Evolutionary conservation across 2,329 filamentous ascomycete genomes (phyloP), one percentile per base, ranked within the genome.

Genomic region (Penicillium sp.): DNA sequence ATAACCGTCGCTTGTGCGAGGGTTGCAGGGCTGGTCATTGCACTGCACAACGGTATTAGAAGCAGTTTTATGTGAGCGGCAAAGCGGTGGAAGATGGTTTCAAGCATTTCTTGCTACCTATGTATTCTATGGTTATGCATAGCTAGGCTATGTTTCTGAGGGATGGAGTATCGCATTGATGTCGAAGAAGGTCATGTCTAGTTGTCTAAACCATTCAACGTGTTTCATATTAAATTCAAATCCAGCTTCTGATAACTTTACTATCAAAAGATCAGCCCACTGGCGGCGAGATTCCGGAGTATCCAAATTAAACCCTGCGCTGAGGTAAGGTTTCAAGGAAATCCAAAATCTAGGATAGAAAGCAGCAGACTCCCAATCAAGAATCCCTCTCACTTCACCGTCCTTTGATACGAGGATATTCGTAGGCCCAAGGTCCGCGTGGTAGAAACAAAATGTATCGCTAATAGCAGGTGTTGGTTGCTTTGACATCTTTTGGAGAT

Each of bases 351-450:
- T 55, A 7, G 46, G 56, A 20, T 56, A 59, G 23, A 42, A 60
- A 1, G 38, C 53, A 45, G 56, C 57, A 33, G 56, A 59, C 40
- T 57, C 49, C 59, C 56, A 61, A 26, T 61, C 57, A 20, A 61
- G 12, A 11, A 59, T 59, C 23, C 49, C 46, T 18, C 18, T 16
- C 8, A 61, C 26, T 18, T 18, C 35, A 40, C 50, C 46, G 40
- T 55, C 24, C 9, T 55, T 38, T n/a, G 53, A 43, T n/a, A 61
- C 33, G 1, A 60, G 18, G 11, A 60, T 51, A 51, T 60, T 57
- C 8, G 59, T 59, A 52, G 38, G 33, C 20, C 33, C 38, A 35
- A 42, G 18, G 14, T 46, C 43, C 23, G 43, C 43, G 11, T 46
- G 9, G 18, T 46, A 46, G 18, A 46, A 46, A 46, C 3, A n/a